A percentile compares a stretch with the other conserved stretches of the same genome.
Evolutionary conservation across 2,329 filamentous ascomycete species (phyloP).

Genomic region (Meredithiella fracta): DNA sequence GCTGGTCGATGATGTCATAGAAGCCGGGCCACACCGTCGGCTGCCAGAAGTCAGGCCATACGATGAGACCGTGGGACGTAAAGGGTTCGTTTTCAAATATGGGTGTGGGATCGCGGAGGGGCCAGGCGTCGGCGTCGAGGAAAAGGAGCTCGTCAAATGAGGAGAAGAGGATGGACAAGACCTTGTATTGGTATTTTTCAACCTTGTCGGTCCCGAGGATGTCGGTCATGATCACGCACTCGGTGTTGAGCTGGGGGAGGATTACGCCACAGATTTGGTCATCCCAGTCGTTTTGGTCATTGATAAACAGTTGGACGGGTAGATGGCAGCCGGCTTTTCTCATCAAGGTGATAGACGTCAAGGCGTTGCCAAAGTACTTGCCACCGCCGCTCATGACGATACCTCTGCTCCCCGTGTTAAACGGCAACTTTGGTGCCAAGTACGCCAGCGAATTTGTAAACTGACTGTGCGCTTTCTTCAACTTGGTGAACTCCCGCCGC

Average conservation of each 20-base stretch:
- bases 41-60: conserved; percentile 40
- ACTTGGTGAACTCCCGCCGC: conserved; percentile 1
- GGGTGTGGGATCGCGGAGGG: conserved; percentile 22
- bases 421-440: conserved; percentile 21
- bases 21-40: conserved; percentile 26
- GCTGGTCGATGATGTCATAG: conserved; percentile 27
- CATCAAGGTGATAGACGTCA: conserved; percentile 35
- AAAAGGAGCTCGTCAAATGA: conserved; percentile 42
- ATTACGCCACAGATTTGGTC: conserved; percentile 20
- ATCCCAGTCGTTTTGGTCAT: conserved; percentile 20
- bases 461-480: conserved; percentile 5
- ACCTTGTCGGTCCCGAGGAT: conserved; percentile 18
- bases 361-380: conserved; percentile 31
- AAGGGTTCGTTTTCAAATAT: conserved; percentile 37
- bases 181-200: conserved; percentile 37
- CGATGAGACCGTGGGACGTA: conserved; percentile 33
- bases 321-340: conserved; percentile 32
- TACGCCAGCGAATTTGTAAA: conserved; percentile 2
- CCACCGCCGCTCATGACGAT: conserved; percentile 34
- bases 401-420: conserved; percentile 23
- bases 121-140: conserved; percentile 41
- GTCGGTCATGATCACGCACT: conserved; percentile 21
- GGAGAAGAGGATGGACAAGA: conserved; percentile 39
- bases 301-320: conserved; percentile 28
- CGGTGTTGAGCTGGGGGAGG: conserved; percentile 20